phyloP scores from a whole-genome alignment of 768 basidiomycete species.

The Krasilnikovozyma curviuscula region DNA sequence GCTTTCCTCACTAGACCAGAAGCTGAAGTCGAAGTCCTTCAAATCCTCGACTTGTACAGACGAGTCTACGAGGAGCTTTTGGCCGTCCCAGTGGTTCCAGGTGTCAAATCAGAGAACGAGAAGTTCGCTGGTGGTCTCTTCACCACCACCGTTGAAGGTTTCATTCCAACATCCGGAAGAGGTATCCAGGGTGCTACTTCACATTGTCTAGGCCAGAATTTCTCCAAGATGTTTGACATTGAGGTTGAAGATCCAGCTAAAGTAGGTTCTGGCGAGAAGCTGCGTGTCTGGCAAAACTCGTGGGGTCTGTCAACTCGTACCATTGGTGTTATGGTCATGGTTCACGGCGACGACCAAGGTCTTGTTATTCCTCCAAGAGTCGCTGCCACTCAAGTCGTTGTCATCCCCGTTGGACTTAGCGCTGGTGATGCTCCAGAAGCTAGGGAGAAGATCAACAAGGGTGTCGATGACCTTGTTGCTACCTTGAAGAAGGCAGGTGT shows the following conservation, averaged over 20 bases:
- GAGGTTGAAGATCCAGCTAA: slow-evolving; percentile 74
- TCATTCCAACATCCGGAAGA: slow-evolving; percentile 88
- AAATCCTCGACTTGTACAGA: slow-evolving; percentile 90
- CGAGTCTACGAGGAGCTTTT: slow-evolving; percentile 91
- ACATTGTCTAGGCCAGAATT: slow-evolving; percentile 96
- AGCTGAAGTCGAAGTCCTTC: slow-evolving; percentile 73
- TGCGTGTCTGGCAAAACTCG: slow-evolving; percentile 90
- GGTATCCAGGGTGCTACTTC: slow-evolving; percentile 97
- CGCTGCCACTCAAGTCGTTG: slow-evolving; percentile 70
- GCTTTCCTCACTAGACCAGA: slow-evolving; percentile 74
- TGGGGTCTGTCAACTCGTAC: slow-evolving; percentile 95
- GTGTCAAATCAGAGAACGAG: slow-evolving; percentile 95
- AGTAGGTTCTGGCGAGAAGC: slow-evolving; percentile 41
- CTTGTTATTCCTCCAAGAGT: slow-evolving; percentile 93
- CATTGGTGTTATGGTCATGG: slow-evolving; percentile 99
- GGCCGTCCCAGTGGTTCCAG: slow-evolving; percentile 90
- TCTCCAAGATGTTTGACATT: slow-evolving; percentile 97
- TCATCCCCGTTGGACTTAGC: slow-evolving; percentile 90
- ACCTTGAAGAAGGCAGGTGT: slow-evolving; percentile 52
- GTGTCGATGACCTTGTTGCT: slow-evolving; percentile 57
- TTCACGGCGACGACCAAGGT: slow-evolving; percentile 94
- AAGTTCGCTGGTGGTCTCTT: slow-evolving; percentile 97
- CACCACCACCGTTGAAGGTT: slow-evolving; percentile 95
- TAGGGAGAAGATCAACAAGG: slow-evolving; percentile 47
- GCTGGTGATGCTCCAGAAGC: slow-evolving; percentile 44